Evolutionary conservation across 345 rosid genomes (phyloP), one percentile per base, ranked within the genome.

Genomic region (Litchi chinensis): DNA sequence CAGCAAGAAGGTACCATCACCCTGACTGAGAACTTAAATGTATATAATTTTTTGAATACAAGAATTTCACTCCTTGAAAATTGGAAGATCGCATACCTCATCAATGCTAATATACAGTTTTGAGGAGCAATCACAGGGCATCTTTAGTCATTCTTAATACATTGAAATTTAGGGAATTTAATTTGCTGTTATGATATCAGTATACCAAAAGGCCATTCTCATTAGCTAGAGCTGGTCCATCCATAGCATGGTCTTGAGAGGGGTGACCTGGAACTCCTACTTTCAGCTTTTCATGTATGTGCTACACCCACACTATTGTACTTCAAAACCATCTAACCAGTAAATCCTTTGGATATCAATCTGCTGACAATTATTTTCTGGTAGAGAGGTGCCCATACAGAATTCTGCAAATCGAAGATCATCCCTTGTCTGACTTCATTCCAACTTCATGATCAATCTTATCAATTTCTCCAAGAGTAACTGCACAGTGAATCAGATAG

Each of bases 41-140:
- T 5, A 48, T 0, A 64, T 1, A 24, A 24, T 6, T 26, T 22
- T 3, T 64, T 3, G 12, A 18, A 75, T 16, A 46, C 16, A 41
- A 62, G 15, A 40, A 63, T 18, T 52, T 56, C 39, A 5, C 16
- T 65, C 52, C 79, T 32, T 32, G n/a, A 32, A 19, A 67, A 13
- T 66, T 54, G 32, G 21, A 75, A 75, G 57, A 74, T 11, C 11
- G 40, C 79, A 39, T n/a, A 39, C 65, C 65, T 67, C 73, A 52
- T 18, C 72, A 10, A 40, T 7, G 15, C 37, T 32, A 50, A 48
- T 32, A 54, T 66, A 76, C 40, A 54, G 41, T 40, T 66, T 15
- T 52, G 52, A 37, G 54, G 50, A 76, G 54, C 37, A 76, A 76
- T 41, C 64, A 18, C 8, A 48, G 32, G 12, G 60, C 22, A 74